Evolutionary conservation across 495 filamentous ascomycete species (phyloP), one percentile per base, ranked within the genome.

Genomic region (Talaromyces borbonicus): DNA sequence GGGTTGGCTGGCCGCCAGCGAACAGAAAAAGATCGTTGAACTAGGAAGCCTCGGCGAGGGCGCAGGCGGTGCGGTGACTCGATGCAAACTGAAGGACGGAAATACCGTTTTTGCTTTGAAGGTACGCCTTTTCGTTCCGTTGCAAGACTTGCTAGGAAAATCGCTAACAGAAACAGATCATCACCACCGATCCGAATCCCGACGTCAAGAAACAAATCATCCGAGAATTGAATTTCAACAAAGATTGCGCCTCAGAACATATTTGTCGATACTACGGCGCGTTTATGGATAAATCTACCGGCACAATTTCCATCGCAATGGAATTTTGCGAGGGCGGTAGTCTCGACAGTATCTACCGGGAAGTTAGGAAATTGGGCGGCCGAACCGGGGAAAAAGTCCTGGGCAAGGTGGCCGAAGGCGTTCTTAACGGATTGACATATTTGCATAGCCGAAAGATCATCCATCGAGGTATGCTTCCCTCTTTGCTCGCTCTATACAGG

Each of bases 181-280:
- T 98, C 56, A 97, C 93, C 3, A 95, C 92, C 33, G 92, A 97
- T 58, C 92, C 92, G 2, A 92, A 96, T 52, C 90, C 90, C 16
- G 90, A 95, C 59, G 87, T 97, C 41, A 95, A 95, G 70, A 94
- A 92, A 60, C 92, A 98, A 62, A 98, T 97, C 49, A 74, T 95
- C 50, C 85, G 92, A 47, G 92, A 98, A 61, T 73, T 97, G 25
- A 83, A 83, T 52, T 97, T 96, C 73, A 98, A 98, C 74, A 96
- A 95, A 66, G 84, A 90, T 53, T 97, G 92, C 59, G 84, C 84
- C 4, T 93, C 86, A 3, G 80, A 85, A 48, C 85, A 97, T 59
- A 97, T 98, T 54, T 97, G 93, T 63, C 81, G 83, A 49, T 98
- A 98, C 63, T 97, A 95, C 55, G 92, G 92, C 49, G 89, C 92